Evolutionary conservation across 441 rosid species (phyloP).

Genomic region (Geranium incanum): DNA sequence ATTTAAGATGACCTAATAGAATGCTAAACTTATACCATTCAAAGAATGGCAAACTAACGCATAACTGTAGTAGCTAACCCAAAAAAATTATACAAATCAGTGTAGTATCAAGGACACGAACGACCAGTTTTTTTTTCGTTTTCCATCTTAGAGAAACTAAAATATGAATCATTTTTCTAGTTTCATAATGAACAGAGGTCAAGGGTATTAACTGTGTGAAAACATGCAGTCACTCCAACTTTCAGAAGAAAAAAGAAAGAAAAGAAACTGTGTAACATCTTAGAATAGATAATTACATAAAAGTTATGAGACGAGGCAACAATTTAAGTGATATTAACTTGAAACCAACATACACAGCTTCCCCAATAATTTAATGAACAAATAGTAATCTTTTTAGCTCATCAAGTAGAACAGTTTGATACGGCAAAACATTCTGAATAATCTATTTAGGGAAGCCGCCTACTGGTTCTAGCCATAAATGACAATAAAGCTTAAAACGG

Average conservation of each 20-base stretch:
- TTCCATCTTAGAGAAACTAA: not conserved
- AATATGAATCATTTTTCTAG: not conserved
- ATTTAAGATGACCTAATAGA: too few relatives aligned
- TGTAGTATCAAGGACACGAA: not conserved
- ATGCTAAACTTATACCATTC: too few relatives aligned
- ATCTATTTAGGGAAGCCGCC: not conserved
- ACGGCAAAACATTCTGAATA: not conserved
- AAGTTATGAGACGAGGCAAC: not conserved
- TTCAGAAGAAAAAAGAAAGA: too few relatives aligned
- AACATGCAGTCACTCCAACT: not conserved
- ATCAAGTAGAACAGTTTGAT: not conserved
- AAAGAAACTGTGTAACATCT: not conserved
- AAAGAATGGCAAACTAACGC: too few relatives aligned
- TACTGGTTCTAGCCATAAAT: not conserved
- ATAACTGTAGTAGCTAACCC: too few relatives aligned
- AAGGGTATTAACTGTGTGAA: not conserved
- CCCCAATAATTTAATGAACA: not conserved
- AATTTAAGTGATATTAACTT: not conserved
- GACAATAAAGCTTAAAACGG: not conserved
- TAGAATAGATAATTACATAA: not conserved
- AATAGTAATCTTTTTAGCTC: not conserved
- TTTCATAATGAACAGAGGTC: not conserved
- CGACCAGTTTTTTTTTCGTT: not conserved
- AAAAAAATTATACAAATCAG: too few relatives aligned
- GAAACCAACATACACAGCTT: not conserved